Evolutionary conservation across 441 rosid species (phyloP), one percentile per base, ranked within the genome.

Genomic region (Eutrema salsugineum): DNA sequence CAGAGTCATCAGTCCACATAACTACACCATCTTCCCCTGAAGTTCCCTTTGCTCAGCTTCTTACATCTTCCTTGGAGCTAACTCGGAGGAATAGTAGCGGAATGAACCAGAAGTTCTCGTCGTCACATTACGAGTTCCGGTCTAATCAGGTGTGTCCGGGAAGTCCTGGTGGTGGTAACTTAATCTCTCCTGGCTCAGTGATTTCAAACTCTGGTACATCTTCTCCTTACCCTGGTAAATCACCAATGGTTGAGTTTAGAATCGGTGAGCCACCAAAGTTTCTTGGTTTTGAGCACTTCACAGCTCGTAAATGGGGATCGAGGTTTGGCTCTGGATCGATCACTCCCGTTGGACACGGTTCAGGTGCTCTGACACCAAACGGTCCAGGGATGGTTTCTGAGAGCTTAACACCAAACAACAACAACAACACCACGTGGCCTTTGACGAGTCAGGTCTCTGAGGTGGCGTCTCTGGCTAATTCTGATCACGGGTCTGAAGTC

Each of bases 1-100:
- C 97, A 0, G 99, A 92, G 66, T 89, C 80, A 2, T 88, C 80
- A 0, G 88, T 90, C 73, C 96, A 87, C 27, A 64, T 72, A 70
- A 88, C 96, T 33, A 91, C 93, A 16, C 97, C 99, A 59, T 90
- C 97, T 9, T 94, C 99, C 57, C 99, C 99, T 24, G 99, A 94
- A 75, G 97, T 94, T 42, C 99, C 97, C 8, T 94, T 81, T 85
- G 97, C 97, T 73, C 94, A 91, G 80, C 78, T 94, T 57, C 79
- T 94, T 83, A 83, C 97, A 12, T 91, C 99, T 76, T 94, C 99
- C 0, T 75, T 94, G 79, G 97, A 94, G 78, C 87, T 90, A 48
- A 90, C 97, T 61, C 83, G 96, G 54, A 86, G 87, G 70, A 79
- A 83, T 57, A 83, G 88, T 11, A 53, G 73, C 0, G 96, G 91